These are phyloP conservation scores for Fusarium phyllophilum DNA, from an alignment of 2,329 filamentous ascomycete genomes.

Conservation along the genomic window DNA sequence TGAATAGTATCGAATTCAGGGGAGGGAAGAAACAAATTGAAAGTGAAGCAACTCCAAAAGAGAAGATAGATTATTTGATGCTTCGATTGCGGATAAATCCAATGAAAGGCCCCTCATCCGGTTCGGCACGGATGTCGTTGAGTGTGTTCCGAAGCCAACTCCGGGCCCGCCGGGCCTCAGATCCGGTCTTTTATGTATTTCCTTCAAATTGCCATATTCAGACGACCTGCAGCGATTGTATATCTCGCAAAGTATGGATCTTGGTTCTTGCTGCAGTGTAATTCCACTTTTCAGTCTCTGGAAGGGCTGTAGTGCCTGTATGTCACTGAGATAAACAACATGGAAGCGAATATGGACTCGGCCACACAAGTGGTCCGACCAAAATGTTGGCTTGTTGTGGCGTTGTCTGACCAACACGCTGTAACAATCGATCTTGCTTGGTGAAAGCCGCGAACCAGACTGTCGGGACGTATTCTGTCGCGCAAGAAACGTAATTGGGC, in stretches of 20 bases:
- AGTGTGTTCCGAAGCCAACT: conserved; percentile 16
- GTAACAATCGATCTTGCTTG: conserved; percentile 40
- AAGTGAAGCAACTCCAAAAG: neutral
- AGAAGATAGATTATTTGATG: neutral
- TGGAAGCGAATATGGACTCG: neutral
- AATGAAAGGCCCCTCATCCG: conserved; percentile 1
- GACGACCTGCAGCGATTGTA: neutral
- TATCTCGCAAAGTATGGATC: neutral
- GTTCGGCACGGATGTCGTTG: conserved; percentile 22
- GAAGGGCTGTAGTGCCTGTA: neutral
- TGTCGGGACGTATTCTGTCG: conserved; percentile 36
- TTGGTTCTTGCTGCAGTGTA: neutral
- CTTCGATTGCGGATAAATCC: conserved; percentile 13
- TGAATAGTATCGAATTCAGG: neutral
- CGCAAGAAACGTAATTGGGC: conserved; percentile 34
- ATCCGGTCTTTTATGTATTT: conserved; percentile 25
- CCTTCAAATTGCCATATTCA: neutral
- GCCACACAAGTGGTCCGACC: conserved; percentile 12
- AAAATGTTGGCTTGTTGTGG: conserved; percentile 33
- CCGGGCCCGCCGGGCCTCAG: conserved; percentile 38
- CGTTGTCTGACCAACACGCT: conserved; percentile 33
- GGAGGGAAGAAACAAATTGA: neutral
- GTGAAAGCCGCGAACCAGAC: conserved; percentile 37
- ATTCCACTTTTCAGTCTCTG: neutral
- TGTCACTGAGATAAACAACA: neutral